Conservation (phyloP, 257 asterid species). For the Lycium ferocissimum region DNA sequence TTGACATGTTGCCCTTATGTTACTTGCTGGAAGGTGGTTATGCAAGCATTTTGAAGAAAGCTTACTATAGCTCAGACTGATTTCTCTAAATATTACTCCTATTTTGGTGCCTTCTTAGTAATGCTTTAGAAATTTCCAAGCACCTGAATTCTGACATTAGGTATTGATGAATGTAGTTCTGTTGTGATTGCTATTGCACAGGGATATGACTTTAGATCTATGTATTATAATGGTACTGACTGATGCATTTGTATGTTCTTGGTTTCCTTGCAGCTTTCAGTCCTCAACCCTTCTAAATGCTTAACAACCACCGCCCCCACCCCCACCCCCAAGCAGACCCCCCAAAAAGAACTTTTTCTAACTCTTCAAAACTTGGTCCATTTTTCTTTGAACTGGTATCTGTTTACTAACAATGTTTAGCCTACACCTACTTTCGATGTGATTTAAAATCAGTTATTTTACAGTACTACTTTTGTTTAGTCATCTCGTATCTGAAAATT, state of each 20-base stretch:
- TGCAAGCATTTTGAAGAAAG: slow-evolving; percentile 18
- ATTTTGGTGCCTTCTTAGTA: neutral
- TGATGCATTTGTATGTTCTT: neutral
- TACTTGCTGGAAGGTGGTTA: neutral
- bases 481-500: neutral
- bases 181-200: slow-evolving; percentile 3
- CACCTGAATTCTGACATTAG: neutral
- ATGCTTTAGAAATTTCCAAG: slow-evolving; percentile 2
- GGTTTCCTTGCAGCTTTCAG: neutral
- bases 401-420: neutral
- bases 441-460: neutral
- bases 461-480: neutral
- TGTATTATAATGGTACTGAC: neutral
- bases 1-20: neutral
- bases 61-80: neutral
- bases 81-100: neutral
- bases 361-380: neutral
- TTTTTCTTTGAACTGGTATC: neutral
- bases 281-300: neutral
- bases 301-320: no score
- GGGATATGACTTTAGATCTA: neutral
- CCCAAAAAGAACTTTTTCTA: no score
- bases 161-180: neutral
- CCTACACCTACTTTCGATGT: neutral
- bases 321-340: neutral